Base-by-base conservation (phyloP, 495 filamentous ascomycete genomes). In the Antarctomyces pellizariae region DNA sequence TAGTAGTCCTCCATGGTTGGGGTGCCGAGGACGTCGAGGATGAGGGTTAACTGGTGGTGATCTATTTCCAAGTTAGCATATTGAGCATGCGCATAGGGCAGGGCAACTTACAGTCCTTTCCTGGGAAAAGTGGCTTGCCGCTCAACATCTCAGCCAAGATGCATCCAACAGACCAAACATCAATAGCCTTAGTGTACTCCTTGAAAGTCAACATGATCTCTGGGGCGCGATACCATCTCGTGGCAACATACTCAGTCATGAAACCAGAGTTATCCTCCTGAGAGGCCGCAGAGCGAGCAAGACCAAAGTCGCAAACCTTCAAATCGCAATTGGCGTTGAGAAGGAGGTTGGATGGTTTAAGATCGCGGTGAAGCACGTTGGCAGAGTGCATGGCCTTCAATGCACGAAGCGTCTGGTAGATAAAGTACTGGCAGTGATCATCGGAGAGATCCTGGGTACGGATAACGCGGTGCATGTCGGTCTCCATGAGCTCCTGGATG, bases 171-270 rank as follows among this genome's bases (percentile, higher is more conserved):
- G 82, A 92, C 89, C 89, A 99, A 13, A 99, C 82, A 46, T 99
- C 89, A 47, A 99, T 99, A 17, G 89, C 89, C 59, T 95, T 99
- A 33, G 89, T 99, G 55, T 99, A 95, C 54, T 93, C 86, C 59
- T 99, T 93, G 66, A 99, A 99, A 25, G 84, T 95, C 59, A 99
- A 72, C 89, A 99, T 99, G 50, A 99, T 99, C 52, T 99, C 89
- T 25, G 89, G 89, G 1, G 89, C 86, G 47, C 89, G 75, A 50
- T 99, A 99, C 89, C 89, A 99, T 43, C 89, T 65, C 29, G 89
- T 99, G 24, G 89, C 89, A 29, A 99, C 89, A 46, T 99, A 99
- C 76, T 99, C 89, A 9, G 89, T 99, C 89, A 99, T 99, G 64
- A 95, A 99, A 15, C 89, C 89, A 5, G 86, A 92, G 53, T 99